phyloP scores from a whole-genome alignment of 164 flowering plant species.

The Berberis vulgaris region DNA sequence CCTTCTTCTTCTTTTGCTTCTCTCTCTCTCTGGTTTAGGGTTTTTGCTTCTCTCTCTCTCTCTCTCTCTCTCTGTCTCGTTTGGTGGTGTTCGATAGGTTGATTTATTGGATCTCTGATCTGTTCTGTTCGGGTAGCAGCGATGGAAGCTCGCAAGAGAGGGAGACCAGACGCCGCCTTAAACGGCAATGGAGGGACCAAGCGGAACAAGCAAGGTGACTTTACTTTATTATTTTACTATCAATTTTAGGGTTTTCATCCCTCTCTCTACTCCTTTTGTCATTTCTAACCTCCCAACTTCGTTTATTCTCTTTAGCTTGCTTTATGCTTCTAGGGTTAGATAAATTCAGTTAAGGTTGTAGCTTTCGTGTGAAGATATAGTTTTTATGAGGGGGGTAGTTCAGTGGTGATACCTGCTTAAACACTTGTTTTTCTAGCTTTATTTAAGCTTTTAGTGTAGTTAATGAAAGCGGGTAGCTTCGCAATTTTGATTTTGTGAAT shows the following conservation, averaged over 20 bases:
- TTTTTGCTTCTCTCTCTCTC: no score
- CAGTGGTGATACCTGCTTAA: no score
- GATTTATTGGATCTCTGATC: not conserved
- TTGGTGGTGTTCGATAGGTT: not conserved
- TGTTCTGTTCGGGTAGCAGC: not conserved
- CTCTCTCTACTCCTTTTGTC: not conserved
- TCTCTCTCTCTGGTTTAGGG: no score
- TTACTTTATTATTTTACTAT: not conserved
- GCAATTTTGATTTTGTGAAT: no score
- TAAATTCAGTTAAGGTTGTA: no score
- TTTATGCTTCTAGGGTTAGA: not conserved
- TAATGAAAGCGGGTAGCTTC: no score
- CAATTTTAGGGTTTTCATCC: not conserved
- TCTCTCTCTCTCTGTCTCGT: no score
- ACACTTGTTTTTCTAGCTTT: no score
- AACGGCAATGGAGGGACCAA: conserved; percentile 31
- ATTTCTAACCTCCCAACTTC: not conserved
- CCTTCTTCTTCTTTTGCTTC: no score
- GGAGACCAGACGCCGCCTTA: conserved; percentile 15
- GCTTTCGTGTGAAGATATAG: no score
- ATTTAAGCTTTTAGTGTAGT: no score
- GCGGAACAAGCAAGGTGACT: conserved; percentile 20
- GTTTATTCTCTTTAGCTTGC: not conserved
- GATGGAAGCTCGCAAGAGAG: conserved; percentile 31
- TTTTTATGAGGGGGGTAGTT: no score